These are phyloP conservation scores for Chaetomium sp. DNA, from an alignment of 2,329 filamentous ascomycete genomes.

Conservation along the genomic window DNA sequence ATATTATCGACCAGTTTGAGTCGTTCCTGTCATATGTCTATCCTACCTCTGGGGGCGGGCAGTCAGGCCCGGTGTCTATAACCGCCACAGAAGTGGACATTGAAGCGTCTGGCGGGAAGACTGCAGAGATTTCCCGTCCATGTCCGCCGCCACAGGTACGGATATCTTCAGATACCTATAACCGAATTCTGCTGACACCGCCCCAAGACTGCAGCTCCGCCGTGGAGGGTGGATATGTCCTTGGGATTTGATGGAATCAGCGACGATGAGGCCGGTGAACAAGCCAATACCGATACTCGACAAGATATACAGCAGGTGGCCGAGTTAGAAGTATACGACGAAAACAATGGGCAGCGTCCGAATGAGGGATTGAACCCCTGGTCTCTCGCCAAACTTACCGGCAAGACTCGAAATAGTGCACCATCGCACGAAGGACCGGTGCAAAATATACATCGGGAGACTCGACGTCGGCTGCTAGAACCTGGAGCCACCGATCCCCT, in stretches of 20 bases:
- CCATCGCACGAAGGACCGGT: conserved; percentile 25
- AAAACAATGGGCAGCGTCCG: not conserved
- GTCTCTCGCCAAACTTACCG: conserved; percentile 43
- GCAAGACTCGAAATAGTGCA: conserved; percentile 21
- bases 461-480: not conserved
- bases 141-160: conserved; percentile 13
- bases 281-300: not conserved
- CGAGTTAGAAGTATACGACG: conserved; percentile 6
- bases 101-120: not conserved
- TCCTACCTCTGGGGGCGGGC: not conserved
- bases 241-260: conserved; percentile 21
- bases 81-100: not conserved
- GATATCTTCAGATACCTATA: not conserved
- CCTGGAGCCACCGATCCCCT: not conserved
- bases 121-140: not conserved
- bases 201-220: not conserved
- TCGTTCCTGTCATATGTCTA: conserved; percentile 49
- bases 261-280: conserved; percentile 21
- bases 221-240: conserved; percentile 33
- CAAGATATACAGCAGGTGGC: not conserved
- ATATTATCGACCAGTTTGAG: conserved; percentile 51
- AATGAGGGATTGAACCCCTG: conserved; percentile 43
- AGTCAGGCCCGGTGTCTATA: not conserved
- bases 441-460: not conserved
- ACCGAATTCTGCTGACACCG: conserved; percentile 15